Evolutionary conservation across 2,329 filamentous ascomycete genomes (phyloP), one percentile per base, ranked within the genome.

Genomic region (Monilinia laxa): DNA sequence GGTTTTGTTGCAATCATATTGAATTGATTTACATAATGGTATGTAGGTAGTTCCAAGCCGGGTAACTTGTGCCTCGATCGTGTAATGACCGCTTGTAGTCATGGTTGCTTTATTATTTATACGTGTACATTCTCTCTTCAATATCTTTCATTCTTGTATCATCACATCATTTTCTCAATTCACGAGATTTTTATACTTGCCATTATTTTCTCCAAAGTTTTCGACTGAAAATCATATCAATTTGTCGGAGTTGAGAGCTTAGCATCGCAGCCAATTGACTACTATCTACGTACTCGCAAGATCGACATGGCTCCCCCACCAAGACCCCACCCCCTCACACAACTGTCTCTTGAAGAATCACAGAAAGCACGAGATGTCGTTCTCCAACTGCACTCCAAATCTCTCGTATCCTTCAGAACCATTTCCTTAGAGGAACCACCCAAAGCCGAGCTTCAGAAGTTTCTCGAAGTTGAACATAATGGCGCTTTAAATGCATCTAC

Each of bases 341-440:
- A 78, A 62, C 77, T 84, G 52, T 79, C 75, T 18, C 68, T 80
- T 54, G 75, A 79, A 28, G 83, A 85, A 72, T 80, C 80, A n/a
- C 75, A 80, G 80, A 64, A 86, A 82, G 83, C 86, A 82, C 3
- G 79, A 76, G 49, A 80, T 79, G 74, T n/a, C 57, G n/a, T 68
- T 67, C n/a, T 82, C 82, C 7, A 79, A 88, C 54, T 82, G 86
- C 62, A 42, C n/a, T 60, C 59, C n/a, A 60, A 59, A 23, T 67
- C 67, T 23, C 82, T 82, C 6, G 79, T 88, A 52, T 82, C 86
- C 62, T 89, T 87, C 80, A 87, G 88, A 73, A 79, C 81, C 31
- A 79, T 89, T n/a, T 87, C 81, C 16, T 77, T 87, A 12, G 77
- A 81, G 38, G 84, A 87, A 72, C 83, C 84, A 3, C 76, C 80